Conservation (phyloP, 129 eudicot species). For the Mikania micrantha region DNA sequence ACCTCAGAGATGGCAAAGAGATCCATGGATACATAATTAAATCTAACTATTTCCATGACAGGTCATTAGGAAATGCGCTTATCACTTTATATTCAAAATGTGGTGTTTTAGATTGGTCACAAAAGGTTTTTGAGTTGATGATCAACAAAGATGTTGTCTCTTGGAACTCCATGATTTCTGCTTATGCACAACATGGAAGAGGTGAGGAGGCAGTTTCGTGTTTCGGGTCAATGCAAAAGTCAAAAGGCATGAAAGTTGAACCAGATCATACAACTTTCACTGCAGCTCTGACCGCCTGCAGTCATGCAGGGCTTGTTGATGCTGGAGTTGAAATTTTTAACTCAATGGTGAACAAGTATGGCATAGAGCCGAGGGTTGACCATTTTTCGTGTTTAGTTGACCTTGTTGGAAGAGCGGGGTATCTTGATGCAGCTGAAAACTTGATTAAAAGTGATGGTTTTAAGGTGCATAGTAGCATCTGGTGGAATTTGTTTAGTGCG, state of each 20-base stretch:
- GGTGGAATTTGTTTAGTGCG: conserved; percentile 82
- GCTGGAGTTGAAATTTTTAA: conserved; percentile 64
- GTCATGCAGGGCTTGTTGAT: conserved; percentile 72
- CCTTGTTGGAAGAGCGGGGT: conserved; percentile 68
- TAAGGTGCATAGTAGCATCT: conserved; percentile 47
- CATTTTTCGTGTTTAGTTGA: conserved; percentile 86
- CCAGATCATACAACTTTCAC: conserved; percentile 72
- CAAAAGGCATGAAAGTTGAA: conserved; percentile 27
- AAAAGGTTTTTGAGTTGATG: conserved; percentile 52
- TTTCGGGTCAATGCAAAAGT: conserved; percentile 52
- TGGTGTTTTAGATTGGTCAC: conserved; percentile 48
- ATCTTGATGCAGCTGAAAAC: conserved; percentile 63
- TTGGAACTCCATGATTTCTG: conserved; percentile 90
- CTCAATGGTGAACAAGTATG: conserved; percentile 58
- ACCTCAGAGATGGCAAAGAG: conserved; percentile 53
- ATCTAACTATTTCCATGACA: conserved; percentile 29
- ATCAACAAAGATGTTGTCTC: conserved; percentile 43
- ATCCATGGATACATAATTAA: conserved; percentile 59
- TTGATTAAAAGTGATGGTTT: conserved; percentile 31
- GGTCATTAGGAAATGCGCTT: conserved; percentile 67
- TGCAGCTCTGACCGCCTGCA: conserved; percentile 72
- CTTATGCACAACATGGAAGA: conserved; percentile 62
- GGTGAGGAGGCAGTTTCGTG: conserved; percentile 57
- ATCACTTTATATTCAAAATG: conserved; percentile 71
- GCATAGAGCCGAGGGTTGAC: conserved; percentile 51